Percentiles rank a stretch among this genome's conserved stretches.
Conservation (phyloP, 768 basidiomycete species). For the Nevesoporus exiguus region DNA sequence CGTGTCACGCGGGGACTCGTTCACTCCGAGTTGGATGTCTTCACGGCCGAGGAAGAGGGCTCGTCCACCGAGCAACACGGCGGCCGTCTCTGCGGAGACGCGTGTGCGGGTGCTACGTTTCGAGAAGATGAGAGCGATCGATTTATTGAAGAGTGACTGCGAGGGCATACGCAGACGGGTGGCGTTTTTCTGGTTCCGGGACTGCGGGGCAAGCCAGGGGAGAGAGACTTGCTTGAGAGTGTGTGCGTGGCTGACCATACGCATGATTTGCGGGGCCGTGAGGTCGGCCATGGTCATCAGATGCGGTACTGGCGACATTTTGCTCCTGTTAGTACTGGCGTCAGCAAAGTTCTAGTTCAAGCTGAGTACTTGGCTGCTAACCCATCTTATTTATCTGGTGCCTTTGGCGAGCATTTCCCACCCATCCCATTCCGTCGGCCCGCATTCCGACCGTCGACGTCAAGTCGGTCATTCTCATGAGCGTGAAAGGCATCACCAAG, state of each 20-base stretch:
- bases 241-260: constrained; percentile 61
- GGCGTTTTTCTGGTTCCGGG: constrained; percentile 27
- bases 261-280: constrained; percentile 65
- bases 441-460: no score
- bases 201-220: constrained; percentile 66
- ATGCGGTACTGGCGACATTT: constrained; percentile 50
- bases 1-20: constrained; percentile 82
- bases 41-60: constrained; percentile 86
- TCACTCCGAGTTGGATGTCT: constrained; percentile 96
- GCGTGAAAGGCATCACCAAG: no score
- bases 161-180: constrained; percentile 55
- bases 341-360: no score
- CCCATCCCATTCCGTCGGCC: no score
- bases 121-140: constrained; percentile 85
- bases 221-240: constrained; percentile 56
- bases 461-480: no score
- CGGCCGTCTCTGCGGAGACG: constrained; percentile 80
- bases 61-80: constrained; percentile 76
- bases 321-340: no score
- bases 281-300: constrained; percentile 91
- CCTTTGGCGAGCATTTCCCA: no score
- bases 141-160: constrained; percentile 76
- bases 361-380: no score
- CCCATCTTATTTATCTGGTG: no score
- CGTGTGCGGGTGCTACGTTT: constrained; percentile 94